These are phyloP conservation scores for Cryphonectria naterciae DNA, from an alignment of 2,329 filamentous ascomycete genomes.

Conservation along the genomic window DNA sequence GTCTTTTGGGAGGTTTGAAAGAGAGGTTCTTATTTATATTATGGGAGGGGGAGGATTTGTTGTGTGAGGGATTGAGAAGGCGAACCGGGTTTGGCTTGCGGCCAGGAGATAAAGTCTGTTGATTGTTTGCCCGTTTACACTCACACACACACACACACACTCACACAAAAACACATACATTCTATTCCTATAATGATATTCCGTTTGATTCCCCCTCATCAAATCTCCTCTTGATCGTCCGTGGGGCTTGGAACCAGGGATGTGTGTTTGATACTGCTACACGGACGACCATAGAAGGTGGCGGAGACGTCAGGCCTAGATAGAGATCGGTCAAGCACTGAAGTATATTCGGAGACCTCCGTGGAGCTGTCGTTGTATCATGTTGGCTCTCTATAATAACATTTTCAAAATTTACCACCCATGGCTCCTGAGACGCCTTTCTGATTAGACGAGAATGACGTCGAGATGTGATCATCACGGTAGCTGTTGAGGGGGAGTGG, in stretches of 20 bases:
- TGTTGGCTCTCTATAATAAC: too few relatives aligned
- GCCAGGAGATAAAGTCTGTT: background rate
- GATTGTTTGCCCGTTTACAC: background rate
- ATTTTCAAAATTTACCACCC: background rate
- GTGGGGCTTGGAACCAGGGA: background rate
- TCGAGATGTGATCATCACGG: too few relatives aligned
- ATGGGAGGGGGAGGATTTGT: background rate
- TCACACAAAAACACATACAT: conserved; percentile 11
- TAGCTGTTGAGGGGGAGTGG: too few relatives aligned
- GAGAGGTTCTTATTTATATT: background rate
- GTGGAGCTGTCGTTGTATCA: too few relatives aligned
- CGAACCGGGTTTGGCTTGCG: background rate
- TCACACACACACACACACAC: background rate
- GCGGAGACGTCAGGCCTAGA: background rate
- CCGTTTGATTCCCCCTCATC: conserved; percentile 14
- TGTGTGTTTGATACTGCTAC: background rate
- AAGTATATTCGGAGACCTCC: too few relatives aligned
- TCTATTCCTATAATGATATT: conserved; percentile 30
- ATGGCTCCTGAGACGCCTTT: too few relatives aligned
- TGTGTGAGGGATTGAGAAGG: background rate
- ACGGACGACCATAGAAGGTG: background rate
- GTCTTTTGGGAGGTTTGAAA: background rate
- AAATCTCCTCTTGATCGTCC: background rate
- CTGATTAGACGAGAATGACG: too few relatives aligned
- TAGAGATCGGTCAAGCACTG: background rate